These are phyloP conservation scores for Colletotrichum lentis DNA, from an alignment of 2,329 filamentous ascomycete species.

Conservation along the genomic window DNA sequence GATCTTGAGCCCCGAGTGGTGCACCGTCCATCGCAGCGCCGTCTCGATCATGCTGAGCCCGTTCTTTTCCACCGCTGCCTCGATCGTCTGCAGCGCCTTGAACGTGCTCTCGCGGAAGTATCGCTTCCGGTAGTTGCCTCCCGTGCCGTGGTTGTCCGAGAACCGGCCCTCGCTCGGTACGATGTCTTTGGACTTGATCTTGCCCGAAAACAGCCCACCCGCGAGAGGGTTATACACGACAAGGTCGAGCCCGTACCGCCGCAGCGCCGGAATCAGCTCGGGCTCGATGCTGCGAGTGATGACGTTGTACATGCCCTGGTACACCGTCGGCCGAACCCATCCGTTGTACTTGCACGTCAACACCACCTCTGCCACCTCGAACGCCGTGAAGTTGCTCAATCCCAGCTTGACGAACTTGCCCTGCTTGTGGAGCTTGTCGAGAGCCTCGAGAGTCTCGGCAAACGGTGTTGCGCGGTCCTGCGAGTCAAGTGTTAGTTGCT, in stretches of 20 bases:
- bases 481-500: constrained; percentile 9
- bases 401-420: constrained; percentile 86
- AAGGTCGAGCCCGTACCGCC: constrained; percentile 78
- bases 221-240: constrained; percentile 86
- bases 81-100: constrained; percentile 72
- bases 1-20: constrained; percentile 70
- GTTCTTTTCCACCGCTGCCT: constrained; percentile 72
- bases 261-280: constrained; percentile 77
- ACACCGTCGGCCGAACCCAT: constrained; percentile 85
- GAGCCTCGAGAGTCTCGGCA: constrained; percentile 77
- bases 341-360: constrained; percentile 79
- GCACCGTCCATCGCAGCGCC: constrained; percentile 75
- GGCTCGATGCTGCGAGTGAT: constrained; percentile 79
- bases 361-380: constrained; percentile 86
- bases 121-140: constrained; percentile 67
- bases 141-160: constrained; percentile 61
- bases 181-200: constrained; percentile 73
- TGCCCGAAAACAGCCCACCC: constrained; percentile 81
- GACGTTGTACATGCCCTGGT: constrained; percentile 88
- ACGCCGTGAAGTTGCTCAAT: constrained; percentile 84
- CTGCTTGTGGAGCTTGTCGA: constrained; percentile 83
- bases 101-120: constrained; percentile 76
- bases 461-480: constrained; percentile 73
- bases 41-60: constrained; percentile 75
- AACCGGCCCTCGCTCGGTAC: constrained; percentile 74